These are phyloP conservation scores for Pleurotus ostreatus DNA, from an alignment of 768 basidiomycete genomes.

Conservation along the genomic window DNA sequence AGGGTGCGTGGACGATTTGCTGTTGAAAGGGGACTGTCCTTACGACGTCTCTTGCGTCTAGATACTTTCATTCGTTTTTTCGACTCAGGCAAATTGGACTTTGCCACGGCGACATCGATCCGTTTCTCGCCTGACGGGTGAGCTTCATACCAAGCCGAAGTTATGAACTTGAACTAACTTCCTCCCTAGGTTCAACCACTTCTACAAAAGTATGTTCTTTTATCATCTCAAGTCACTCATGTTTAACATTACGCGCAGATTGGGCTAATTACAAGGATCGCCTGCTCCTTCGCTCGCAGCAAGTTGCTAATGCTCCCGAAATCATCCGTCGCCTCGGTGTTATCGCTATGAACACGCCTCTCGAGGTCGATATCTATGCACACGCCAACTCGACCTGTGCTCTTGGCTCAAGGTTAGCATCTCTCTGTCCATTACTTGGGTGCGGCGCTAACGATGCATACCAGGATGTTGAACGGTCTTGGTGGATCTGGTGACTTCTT, in stretches of 20 bases:
- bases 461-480: constrained; percentile 44
- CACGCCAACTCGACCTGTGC: constrained; percentile 50
- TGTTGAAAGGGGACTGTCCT: background rate
- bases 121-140: constrained; percentile 42
- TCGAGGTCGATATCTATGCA: constrained; percentile 48
- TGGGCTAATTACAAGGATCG: constrained; percentile 44
- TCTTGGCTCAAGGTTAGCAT: constrained; percentile 32
- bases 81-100: constrained; percentile 41
- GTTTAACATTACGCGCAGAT: constrained; percentile 20
- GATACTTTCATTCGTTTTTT: constrained; percentile 45
- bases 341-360: constrained; percentile 49
- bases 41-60: background rate
- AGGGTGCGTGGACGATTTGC: background rate
- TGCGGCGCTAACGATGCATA: background rate
- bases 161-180: background rate
- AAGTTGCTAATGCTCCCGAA: constrained; percentile 48
- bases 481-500: constrained; percentile 47
- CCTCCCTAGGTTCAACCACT: constrained; percentile 37
- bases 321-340: constrained; percentile 43
- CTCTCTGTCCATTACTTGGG: background rate
- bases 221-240: background rate
- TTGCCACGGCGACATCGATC: constrained; percentile 45
- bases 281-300: constrained; percentile 43
- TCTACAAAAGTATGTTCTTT: constrained; percentile 33
- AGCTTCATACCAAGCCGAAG: constrained; percentile 1